phyloP scores from a whole-genome alignment of 306 rosid species.

The Arachis stenosperma region DNA sequence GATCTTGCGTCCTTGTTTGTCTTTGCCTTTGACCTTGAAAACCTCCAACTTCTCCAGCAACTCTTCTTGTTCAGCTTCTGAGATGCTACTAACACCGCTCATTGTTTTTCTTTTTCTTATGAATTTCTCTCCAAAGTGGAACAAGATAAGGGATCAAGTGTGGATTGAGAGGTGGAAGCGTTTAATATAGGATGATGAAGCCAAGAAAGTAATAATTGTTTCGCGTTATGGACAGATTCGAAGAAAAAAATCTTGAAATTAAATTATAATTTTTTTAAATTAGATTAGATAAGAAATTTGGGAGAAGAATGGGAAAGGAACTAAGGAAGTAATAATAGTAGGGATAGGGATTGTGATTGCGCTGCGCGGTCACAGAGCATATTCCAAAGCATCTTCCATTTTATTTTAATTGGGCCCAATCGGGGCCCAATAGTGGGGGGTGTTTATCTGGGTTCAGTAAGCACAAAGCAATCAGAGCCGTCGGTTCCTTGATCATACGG shows the following conservation, averaged over 20 bases:
- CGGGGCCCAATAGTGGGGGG: conserved; percentile 26
- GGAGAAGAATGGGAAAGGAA: background rate
- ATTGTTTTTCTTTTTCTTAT: background rate
- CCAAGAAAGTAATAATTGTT: conserved; percentile 16
- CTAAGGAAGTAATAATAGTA: too few species aligned
- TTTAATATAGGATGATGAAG: background rate
- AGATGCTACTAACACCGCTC: conserved; percentile 46
- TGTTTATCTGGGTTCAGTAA: background rate
- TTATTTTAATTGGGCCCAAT: background rate
- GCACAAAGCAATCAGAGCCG: conserved; percentile 28
- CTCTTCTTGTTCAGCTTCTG: conserved; percentile 57
- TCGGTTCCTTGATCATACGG: background rate
- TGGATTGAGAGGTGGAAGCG: background rate
- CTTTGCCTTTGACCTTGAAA: conserved; percentile 82
- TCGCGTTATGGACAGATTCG: background rate
- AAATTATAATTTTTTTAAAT: too few species aligned
- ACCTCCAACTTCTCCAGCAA: conserved; percentile 66
- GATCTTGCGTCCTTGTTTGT: conserved; percentile 76
- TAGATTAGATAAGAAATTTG: background rate
- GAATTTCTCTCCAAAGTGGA: background rate
- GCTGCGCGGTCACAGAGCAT: conserved; percentile 42
- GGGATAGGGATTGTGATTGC: background rate
- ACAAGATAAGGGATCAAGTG: background rate
- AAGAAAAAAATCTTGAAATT: background rate
- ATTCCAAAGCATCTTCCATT: conserved; percentile 61